Conservation (phyloP, 192 early-diverging fungal genomes). For the Ambispora gerdemannii region DNA sequence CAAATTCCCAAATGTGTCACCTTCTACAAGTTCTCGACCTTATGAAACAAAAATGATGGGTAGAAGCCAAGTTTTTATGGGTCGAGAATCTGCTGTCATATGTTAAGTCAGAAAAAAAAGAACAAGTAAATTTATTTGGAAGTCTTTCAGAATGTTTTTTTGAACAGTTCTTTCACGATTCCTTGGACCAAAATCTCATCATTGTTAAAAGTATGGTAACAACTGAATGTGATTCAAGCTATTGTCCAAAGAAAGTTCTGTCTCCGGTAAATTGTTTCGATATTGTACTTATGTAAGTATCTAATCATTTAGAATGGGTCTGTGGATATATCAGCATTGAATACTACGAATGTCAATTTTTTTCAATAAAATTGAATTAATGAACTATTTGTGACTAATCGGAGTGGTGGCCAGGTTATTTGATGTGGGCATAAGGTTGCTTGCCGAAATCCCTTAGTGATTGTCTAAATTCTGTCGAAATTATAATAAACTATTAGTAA, state of each 20-base stretch:
- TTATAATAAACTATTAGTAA: too few relatives aligned
- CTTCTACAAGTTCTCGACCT: background rate
- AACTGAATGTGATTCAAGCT: background rate
- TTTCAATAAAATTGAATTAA: too few relatives aligned
- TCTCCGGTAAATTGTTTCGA: background rate
- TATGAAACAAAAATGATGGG: background rate
- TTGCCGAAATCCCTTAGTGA: too few relatives aligned
- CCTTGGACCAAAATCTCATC: background rate
- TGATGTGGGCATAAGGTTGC: too few relatives aligned
- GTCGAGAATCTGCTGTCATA: background rate
- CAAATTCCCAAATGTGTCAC: background rate
- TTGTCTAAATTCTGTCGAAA: too few relatives aligned
- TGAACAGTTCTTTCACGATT: background rate
- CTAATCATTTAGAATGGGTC: background rate
- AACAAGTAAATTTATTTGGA: background rate
- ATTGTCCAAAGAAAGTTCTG: background rate
- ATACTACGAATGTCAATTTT: too few relatives aligned
- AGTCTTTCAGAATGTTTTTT: background rate
- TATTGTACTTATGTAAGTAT: background rate
- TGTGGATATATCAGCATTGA: too few relatives aligned
- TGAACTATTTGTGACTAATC: too few relatives aligned
- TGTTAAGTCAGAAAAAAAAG: background rate
- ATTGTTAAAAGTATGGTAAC: background rate
- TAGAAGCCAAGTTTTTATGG: background rate
- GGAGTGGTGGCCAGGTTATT: too few relatives aligned